Evolutionary conservation across 257 asterid genomes (phyloP).

Genomic region (Henckelia pumila): DNA sequence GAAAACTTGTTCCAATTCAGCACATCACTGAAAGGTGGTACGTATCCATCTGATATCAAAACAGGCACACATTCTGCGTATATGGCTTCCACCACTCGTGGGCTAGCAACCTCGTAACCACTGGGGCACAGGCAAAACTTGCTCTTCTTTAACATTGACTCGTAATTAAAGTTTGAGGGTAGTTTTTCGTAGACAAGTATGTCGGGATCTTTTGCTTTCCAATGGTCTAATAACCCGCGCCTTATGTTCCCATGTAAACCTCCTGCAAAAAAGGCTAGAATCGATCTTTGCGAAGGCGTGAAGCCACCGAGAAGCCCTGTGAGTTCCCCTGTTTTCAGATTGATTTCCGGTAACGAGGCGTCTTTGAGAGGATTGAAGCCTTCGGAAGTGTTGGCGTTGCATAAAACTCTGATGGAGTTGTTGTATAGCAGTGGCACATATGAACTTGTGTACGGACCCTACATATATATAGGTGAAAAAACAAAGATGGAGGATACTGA

Average conservation of each 20-base stretch:
- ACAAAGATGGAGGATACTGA: too few species aligned
- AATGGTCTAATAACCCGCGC: conserved; percentile 35
- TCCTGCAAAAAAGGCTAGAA: conserved; percentile 57
- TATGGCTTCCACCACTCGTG: conserved; percentile 42
- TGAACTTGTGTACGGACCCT: conserved; percentile 44
- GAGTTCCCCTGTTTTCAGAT: conserved; percentile 40
- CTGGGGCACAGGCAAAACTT: conserved; percentile 45
- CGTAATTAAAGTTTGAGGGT: conserved; percentile 27
- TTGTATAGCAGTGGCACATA: conserved; percentile 39
- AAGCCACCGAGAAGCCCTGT: conserved; percentile 42
- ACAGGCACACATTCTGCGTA: conserved; percentile 43
- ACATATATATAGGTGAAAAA: too few species aligned
- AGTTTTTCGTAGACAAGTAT: conserved; percentile 26
- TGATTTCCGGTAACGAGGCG: conserved; percentile 48
- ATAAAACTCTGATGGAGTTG: conserved; percentile 48
- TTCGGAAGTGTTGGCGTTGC: conserved; percentile 59
- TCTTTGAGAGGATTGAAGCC: conserved; percentile 50
- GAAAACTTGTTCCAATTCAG: conserved; percentile 40
- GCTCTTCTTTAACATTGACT: conserved; percentile 33
- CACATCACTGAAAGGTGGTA: conserved; percentile 40
- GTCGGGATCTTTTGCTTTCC: conserved; percentile 44
- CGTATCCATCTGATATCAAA: conserved; percentile 33
- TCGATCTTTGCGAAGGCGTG: conserved; percentile 41
- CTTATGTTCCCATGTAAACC: conserved; percentile 47
- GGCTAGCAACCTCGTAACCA: conserved; percentile 49